phyloP scores from a whole-genome alignment of 1,284 basidiomycete species.

The Coniferiporia sulphurascens region DNA sequence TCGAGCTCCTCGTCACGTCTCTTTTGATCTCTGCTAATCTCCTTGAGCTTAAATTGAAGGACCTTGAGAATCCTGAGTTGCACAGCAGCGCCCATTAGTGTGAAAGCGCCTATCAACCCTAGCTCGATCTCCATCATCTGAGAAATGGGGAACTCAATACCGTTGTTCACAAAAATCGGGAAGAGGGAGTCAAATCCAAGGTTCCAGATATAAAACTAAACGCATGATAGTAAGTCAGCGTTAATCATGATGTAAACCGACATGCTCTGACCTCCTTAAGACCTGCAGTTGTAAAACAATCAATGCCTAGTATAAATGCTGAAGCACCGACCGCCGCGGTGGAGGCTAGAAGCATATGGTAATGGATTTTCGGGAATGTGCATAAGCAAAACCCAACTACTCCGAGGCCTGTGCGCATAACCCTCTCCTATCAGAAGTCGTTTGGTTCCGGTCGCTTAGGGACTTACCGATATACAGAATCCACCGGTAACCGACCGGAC shows the following conservation, averaged over 20 bases:
- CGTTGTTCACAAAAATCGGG: slow-evolving; percentile 62
- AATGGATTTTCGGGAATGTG: slow-evolving; percentile 58
- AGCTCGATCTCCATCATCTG: slow-evolving; percentile 94
- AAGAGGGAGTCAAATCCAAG: slow-evolving; percentile 81
- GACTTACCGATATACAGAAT: slow-evolving; percentile 77
- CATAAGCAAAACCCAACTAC: slow-evolving; percentile 45
- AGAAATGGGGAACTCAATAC: slow-evolving; percentile 75
- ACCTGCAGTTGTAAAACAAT: slow-evolving; percentile 88
- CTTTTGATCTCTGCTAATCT: slow-evolving; percentile 74
- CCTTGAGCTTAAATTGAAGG: slow-evolving; percentile 72
- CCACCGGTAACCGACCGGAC: slow-evolving; percentile 75
- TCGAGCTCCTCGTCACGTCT: slow-evolving; percentile 75
- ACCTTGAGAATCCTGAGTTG: slow-evolving; percentile 83
- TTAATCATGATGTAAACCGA: background rate
- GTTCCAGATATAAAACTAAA: slow-evolving; percentile 91
- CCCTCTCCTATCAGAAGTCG: background rate
- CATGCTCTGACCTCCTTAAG: slow-evolving; percentile 73
- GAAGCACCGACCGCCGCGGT: slow-evolving; percentile 89
- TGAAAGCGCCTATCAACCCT: slow-evolving; percentile 76
- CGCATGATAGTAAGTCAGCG: slow-evolving; percentile 8
- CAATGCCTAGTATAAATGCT: slow-evolving; percentile 88
- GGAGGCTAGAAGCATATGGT: slow-evolving; percentile 74
- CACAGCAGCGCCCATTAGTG: slow-evolving; percentile 84
- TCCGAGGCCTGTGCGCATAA: slow-evolving; percentile 26
- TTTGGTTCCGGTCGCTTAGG: slow-evolving; percentile 21